A percentile compares a stretch with the other conserved stretches of the same genome.
Evolutionary conservation across 352 stramenopile genomes (phyloP).

Genomic region (Phytopythium cucurbitacearum): DNA sequence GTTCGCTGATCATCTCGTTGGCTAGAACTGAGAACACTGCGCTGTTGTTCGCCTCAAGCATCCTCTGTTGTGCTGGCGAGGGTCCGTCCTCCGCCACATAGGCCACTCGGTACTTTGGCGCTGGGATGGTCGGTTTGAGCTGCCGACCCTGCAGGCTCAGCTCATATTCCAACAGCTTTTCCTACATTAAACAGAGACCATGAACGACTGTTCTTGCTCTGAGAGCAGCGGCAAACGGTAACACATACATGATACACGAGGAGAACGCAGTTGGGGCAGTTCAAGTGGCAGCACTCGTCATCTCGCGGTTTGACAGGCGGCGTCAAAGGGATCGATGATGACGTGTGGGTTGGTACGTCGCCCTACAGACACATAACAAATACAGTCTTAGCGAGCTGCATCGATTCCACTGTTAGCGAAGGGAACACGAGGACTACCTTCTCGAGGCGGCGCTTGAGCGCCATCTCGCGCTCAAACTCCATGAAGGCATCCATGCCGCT

Average conservation of each 20-base stretch:
- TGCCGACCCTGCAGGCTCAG: slow-evolving; percentile 36
- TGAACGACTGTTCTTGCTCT: background rate
- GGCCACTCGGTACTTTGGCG: slow-evolving; percentile 41
- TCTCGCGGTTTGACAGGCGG: slow-evolving; percentile 63
- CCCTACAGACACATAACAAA: slow-evolving; percentile 12
- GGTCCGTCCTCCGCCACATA: slow-evolving; percentile 23
- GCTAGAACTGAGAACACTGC: slow-evolving; percentile 39
- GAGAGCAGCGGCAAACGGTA: background rate
- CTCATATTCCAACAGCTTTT: slow-evolving; percentile 84
- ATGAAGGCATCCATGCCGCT: slow-evolving; percentile 78
- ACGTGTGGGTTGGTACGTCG: slow-evolving; percentile 10
- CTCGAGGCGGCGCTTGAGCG: slow-evolving; percentile 47
- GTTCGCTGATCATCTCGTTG: slow-evolving; percentile 59
- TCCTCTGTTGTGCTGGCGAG: slow-evolving; percentile 14
- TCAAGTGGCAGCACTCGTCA: slow-evolving; percentile 79
- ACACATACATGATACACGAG: slow-evolving; percentile 74
- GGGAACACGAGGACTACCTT: slow-evolving; percentile 14
- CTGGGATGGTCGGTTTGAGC: slow-evolving; percentile 19
- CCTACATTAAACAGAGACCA: slow-evolving; percentile 24
- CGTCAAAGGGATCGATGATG: slow-evolving; percentile 27
- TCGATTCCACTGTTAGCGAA: background rate
- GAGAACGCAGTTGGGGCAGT: slow-evolving; percentile 86
- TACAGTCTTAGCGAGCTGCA: background rate
- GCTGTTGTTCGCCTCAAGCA: slow-evolving; percentile 33
- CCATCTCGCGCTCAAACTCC: slow-evolving; percentile 83